Conservation (phyloP, 75 land plant genomes). For the Sequoiadendron giganteum region DNA sequence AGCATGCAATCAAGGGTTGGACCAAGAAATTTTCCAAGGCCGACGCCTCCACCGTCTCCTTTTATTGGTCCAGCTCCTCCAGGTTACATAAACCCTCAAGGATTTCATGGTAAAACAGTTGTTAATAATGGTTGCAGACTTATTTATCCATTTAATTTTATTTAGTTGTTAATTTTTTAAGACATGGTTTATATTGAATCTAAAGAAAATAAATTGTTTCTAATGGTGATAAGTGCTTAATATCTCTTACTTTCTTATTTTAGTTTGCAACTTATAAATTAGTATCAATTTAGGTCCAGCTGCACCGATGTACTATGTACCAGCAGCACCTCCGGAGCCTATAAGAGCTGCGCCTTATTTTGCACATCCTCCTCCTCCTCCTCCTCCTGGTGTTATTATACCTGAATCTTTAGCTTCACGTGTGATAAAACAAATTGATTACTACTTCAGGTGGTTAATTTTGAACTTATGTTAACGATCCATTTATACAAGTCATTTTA, state of each 20-base stretch:
- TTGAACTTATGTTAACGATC: neutral
- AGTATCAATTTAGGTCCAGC: slow-evolving; percentile 45
- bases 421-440: slow-evolving; percentile 81
- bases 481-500: neutral
- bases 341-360: slow-evolving; percentile 49
- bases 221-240: too few species aligned
- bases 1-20: slow-evolving; percentile 53
- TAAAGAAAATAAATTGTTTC: too few species aligned
- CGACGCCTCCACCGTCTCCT: slow-evolving; percentile 32
- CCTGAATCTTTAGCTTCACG: slow-evolving; percentile 39
- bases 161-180: neutral
- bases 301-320: slow-evolving; percentile 40
- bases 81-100: slow-evolving; percentile 48
- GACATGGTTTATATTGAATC: too few species aligned
- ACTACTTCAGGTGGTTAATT: slow-evolving; percentile 68
- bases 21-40: slow-evolving; percentile 62
- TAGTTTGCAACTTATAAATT: neutral
- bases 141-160: neutral
- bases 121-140: neutral
- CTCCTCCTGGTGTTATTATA: slow-evolving; percentile 21
- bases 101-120: slow-evolving; percentile 48
- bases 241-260: neutral
- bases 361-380: slow-evolving; percentile 34
- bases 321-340: slow-evolving; percentile 51
- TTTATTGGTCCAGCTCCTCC: slow-evolving; percentile 51